Evolutionary conservation across 257 asterid species (phyloP), one percentile per base, ranked within the genome.

Genomic region (Hygrophila difformis): DNA sequence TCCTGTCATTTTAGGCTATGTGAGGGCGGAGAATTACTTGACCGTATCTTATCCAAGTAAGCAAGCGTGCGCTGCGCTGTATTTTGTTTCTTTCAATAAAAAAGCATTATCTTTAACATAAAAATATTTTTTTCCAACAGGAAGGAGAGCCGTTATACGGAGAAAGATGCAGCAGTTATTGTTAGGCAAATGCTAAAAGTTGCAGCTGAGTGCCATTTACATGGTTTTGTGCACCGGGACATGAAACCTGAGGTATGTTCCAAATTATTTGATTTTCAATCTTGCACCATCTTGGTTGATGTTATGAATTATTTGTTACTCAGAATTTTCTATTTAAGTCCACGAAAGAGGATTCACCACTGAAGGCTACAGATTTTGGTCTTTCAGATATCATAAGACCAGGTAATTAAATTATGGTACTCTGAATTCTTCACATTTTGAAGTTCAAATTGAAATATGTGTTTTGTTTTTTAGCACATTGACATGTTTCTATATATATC

Each of bases 301-400:
- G 51, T 51, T 47, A 47, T 60, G 39, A 68, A 40, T n/a, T 7
- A 3, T 20, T 59, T 44, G 47, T 46, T 56, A 57, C 44, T 44
- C 76, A 89, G 99, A 91, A 91, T 62, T 91, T 91, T 60, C 82
- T 91, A 60, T 74, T 91, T 46, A 91, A 91, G 75, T 86, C 99
- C 35, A 60, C 93, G 4, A 82, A 86, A 70, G 89, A 35, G 39
- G 96, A 91, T 61, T 86, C 96, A 24, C 69, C 76, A 13, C 60
- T 91, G 66, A 91, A 91, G 76, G 99, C 99, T 46, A 86, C 96
- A 28, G 99, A 91, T 71, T 91, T 91, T 78, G 99, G 99, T 59
- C 94, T 91, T 43, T 91, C 99, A 35, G 99, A 91, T 72, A 68
- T 86, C 72, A 91, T 91, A 44, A 76, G 82, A 65, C 99, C 99